Evolutionary conservation across 495 filamentous ascomycete species (phyloP).

Genomic region (Penicillium canariense): DNA sequence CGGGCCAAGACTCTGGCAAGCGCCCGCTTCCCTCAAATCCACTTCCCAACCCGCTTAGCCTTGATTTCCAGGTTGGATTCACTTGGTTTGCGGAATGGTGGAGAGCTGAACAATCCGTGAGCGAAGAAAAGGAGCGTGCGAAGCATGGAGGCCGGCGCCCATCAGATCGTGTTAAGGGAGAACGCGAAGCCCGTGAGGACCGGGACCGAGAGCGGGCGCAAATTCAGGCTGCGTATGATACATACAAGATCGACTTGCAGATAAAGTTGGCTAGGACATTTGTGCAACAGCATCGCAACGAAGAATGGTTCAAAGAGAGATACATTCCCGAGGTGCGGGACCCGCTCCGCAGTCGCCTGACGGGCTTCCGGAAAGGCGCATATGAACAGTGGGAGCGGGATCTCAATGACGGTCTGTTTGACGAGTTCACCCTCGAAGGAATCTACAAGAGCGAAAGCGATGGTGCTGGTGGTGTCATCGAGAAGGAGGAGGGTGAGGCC

Average conservation of each 20-base stretch:
- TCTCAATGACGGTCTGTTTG: constrained; percentile 76
- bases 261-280: constrained; percentile 86
- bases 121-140: constrained; percentile 79
- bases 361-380: constrained; percentile 67
- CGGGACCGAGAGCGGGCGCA: constrained; percentile 83
- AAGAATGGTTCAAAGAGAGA: constrained; percentile 97
- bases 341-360: constrained; percentile 63
- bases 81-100: constrained; percentile 98
- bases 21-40: constrained; percentile 66
- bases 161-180: constrained; percentile 66
- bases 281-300: constrained; percentile 83
- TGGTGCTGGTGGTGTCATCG: constrained; percentile 77
- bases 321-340: constrained; percentile 82
- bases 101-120: constrained; percentile 78
- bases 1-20: constrained; percentile 66
- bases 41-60: constrained; percentile 73
- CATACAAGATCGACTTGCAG: constrained; percentile 91
- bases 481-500: constrained; percentile 93
- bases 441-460: constrained; percentile 94
- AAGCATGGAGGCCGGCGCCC: constrained; percentile 72
- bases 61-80: constrained; percentile 94
- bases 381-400: constrained; percentile 86
- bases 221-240: constrained; percentile 90
- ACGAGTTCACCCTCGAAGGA: constrained; percentile 92
- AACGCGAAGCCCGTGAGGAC: constrained; percentile 78